phyloP scores from a whole-genome alignment of 2,329 filamentous ascomycete species.

The Talaromyces amestolkiae region DNA sequence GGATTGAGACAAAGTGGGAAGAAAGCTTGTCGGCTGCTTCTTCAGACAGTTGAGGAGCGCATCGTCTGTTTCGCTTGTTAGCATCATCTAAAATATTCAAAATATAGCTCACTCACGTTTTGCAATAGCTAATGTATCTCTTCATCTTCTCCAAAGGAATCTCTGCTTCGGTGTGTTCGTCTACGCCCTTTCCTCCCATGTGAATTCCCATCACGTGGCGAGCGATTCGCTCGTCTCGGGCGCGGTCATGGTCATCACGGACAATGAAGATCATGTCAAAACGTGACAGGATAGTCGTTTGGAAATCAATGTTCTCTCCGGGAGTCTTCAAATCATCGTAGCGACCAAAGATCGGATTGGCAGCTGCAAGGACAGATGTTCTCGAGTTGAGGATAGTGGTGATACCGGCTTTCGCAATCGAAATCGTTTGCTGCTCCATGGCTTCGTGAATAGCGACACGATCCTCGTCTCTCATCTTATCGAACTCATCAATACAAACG shows the following conservation, averaged over 20 bases:
- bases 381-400: slow-evolving; percentile 96
- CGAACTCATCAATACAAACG: slow-evolving; percentile 98
- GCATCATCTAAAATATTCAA: background rate
- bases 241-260: slow-evolving; percentile 86
- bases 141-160: slow-evolving; percentile 96
- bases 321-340: slow-evolving; percentile 98
- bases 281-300: slow-evolving; percentile 94
- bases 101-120: slow-evolving; percentile 61
- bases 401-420: slow-evolving; percentile 96
- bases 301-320: slow-evolving; percentile 98
- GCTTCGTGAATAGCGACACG: slow-evolving; percentile 98
- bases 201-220: slow-evolving; percentile 97
- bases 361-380: slow-evolving; percentile 91
- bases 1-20: slow-evolving; percentile 94
- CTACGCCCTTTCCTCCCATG: slow-evolving; percentile 80
- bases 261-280: slow-evolving; percentile 99
- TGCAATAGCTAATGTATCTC: slow-evolving; percentile 95
- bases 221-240: slow-evolving; percentile 87
- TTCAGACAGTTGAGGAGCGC: slow-evolving; percentile 82
- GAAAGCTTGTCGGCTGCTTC: slow-evolving; percentile 95
- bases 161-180: slow-evolving; percentile 81
- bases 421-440: slow-evolving; percentile 99
- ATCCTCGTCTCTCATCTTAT: slow-evolving; percentile 99
- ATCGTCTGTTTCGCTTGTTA: slow-evolving; percentile 59
- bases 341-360: slow-evolving; percentile 94